phyloP scores from a whole-genome alignment of 805 yeast genomes.

The Starmerella sirachaensis region DNA sequence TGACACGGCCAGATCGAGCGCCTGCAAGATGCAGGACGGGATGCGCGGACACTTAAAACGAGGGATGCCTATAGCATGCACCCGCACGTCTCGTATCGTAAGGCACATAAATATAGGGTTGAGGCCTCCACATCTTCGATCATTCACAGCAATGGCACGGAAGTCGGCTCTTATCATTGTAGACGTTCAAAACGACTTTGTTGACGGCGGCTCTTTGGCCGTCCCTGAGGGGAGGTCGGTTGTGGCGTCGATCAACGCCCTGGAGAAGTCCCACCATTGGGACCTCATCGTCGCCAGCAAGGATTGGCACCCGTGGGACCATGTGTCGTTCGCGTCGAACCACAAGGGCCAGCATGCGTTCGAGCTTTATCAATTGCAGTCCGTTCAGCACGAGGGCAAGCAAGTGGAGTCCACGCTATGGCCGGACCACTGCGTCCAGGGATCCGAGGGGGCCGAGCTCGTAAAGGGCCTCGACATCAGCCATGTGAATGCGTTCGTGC shows the following conservation, averaged over 20 bases:
- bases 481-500: conserved; percentile 36
- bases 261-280: conserved; percentile 42
- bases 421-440: conserved; percentile 88
- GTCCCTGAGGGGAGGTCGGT: conserved; percentile 52
- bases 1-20: too few species aligned
- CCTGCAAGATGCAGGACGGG: too few species aligned
- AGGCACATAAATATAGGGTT: too few species aligned
- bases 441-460: conserved; percentile 52
- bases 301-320: conserved; percentile 81
- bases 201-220: conserved; percentile 59
- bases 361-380: conserved; percentile 28
- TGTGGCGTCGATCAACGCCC: conserved; percentile 39
- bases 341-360: conserved; percentile 42
- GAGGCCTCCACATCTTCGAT: too few species aligned
- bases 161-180: conserved; percentile 54
- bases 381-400: conserved; percentile 16
- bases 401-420: conserved; percentile 44
- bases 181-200: conserved; percentile 78
- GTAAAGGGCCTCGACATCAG: conserved; percentile 38
- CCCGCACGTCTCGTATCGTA: too few species aligned
- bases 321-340: conserved; percentile 68
- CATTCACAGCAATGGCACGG: background rate
- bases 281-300: conserved; percentile 55
- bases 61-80: too few species aligned
- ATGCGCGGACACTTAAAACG: too few species aligned